These are phyloP conservation scores for barrel medic (Medicago truncatula) DNA, from an alignment of 306 rosid genomes.

Conservation along the genomic window MtrunA17r5.0-ANR NC_053042.1:49719001-49719500, in stretches of 20 bases:
- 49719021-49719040: conserved; percentile 80
- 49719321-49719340: conserved; percentile 94
- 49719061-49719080: conserved; percentile 7
- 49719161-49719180: conserved; percentile 85
- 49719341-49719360: conserved; percentile 96
- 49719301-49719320: conserved; percentile 93
- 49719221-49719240: conserved; percentile 14
- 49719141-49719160: conserved; percentile 88
- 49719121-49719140: conserved; percentile 68
- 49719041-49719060: conserved; percentile 62
- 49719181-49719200: conserved; percentile 53
- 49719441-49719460: too few species aligned
- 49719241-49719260: conserved; percentile 34
- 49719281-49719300: conserved; percentile 92
- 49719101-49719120: conserved; percentile 26
- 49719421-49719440: too few species aligned
- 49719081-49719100: not conserved
- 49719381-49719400: too few species aligned
- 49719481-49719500: too few species aligned
- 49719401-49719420: conserved; percentile 18
- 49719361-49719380: not conserved
- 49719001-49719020: conserved; percentile 69
- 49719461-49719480: too few species aligned
- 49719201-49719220: conserved; percentile 29
- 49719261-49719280: conserved; percentile 14